Percentiles rank a stretch among this genome's conserved stretches.
These are phyloP conservation scores for Emericellopsis cladophorae DNA, from an alignment of 2,329 filamentous ascomycete species.

Conservation along the genomic window DNA sequence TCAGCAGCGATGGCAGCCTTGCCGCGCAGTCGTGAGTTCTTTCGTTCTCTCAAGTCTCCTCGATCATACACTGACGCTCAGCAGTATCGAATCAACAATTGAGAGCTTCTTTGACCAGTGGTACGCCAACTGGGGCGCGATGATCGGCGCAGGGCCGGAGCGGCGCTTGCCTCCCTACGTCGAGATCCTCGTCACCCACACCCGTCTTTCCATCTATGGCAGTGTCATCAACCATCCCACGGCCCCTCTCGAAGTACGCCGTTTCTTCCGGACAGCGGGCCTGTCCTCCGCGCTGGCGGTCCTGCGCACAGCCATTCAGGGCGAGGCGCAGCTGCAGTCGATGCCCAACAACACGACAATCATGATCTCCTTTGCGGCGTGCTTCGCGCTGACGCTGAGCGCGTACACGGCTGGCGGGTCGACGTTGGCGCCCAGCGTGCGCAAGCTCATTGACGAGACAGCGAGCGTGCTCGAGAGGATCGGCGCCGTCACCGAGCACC, in stretches of 20 bases:
- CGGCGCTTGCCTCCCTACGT: conserved; percentile 56
- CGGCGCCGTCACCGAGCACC: conserved; percentile 50
- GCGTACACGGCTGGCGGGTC: conserved; percentile 44
- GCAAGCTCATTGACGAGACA: conserved; percentile 54
- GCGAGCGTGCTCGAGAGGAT: conserved; percentile 58
- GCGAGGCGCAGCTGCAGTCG: conserved; percentile 54
- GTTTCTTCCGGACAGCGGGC: conserved; percentile 60
- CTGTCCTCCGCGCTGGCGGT: conserved; percentile 64
- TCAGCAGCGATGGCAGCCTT: conserved; percentile 33
- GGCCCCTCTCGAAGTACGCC: conserved; percentile 55
- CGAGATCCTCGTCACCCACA: conserved; percentile 62
- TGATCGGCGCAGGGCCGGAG: conserved; percentile 41
- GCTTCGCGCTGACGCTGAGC: conserved; percentile 53
- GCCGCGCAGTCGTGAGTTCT: conserved; percentile 37
- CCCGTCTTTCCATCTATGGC: conserved; percentile 60
- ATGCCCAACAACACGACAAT: conserved; percentile 73
- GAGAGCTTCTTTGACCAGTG: conserved; percentile 54
- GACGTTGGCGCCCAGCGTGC: conserved; percentile 48
- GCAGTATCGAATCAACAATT: conserved; percentile 43
- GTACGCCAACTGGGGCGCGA: conserved; percentile 48
- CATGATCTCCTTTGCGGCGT: conserved; percentile 67
- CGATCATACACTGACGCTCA: conserved; percentile 7
- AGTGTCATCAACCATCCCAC: conserved; percentile 65
- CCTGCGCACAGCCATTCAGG: conserved; percentile 60
- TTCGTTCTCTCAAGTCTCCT: not conserved